Conservation (phyloP, 2,329 filamentous ascomycete genomes). For the Mollisiaceae sp. region DNA sequence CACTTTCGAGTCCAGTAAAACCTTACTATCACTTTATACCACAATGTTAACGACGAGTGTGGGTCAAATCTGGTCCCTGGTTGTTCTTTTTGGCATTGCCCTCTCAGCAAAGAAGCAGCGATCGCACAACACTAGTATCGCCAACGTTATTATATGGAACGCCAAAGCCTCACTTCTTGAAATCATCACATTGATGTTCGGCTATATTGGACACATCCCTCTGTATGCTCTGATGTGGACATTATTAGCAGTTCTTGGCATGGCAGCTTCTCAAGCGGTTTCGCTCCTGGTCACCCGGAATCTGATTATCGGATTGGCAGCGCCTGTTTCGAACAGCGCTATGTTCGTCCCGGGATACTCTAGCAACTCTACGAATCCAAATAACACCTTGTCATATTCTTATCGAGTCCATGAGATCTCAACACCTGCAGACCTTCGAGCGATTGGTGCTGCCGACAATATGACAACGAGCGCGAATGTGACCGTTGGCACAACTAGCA, state of each 20-base stretch:
- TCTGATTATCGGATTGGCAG: conserved; percentile 13
- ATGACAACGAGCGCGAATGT: neutral
- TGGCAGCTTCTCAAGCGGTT: conserved; percentile 9
- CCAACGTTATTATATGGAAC: conserved; percentile 16
- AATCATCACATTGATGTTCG: conserved; percentile 16
- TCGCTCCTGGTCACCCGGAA: conserved; percentile 1
- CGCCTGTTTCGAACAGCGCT: neutral
- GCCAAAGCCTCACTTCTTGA: conserved; percentile 13
- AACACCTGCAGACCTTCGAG: conserved; percentile 16
- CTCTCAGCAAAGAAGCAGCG: conserved; percentile 15
- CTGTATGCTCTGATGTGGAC: conserved; percentile 18
- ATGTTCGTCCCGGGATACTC: neutral
- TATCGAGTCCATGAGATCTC: conserved; percentile 7
- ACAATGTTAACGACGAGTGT: conserved; percentile 17
- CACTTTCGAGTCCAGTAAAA: conserved; percentile 14
- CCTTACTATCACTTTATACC: conserved; percentile 17
- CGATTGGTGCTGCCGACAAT: conserved; percentile 7
- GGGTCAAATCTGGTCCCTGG: conserved; percentile 16
- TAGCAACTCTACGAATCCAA: neutral
- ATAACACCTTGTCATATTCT: neutral
- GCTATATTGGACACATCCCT: conserved; percentile 16
- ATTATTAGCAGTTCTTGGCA: conserved; percentile 14
- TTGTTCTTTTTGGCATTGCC: conserved; percentile 10
- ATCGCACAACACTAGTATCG: conserved; percentile 15
- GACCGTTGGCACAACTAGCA: neutral